phyloP scores from a whole-genome alignment of 352 stramenopile genomes.

The Phytopythium vexans region DNA sequence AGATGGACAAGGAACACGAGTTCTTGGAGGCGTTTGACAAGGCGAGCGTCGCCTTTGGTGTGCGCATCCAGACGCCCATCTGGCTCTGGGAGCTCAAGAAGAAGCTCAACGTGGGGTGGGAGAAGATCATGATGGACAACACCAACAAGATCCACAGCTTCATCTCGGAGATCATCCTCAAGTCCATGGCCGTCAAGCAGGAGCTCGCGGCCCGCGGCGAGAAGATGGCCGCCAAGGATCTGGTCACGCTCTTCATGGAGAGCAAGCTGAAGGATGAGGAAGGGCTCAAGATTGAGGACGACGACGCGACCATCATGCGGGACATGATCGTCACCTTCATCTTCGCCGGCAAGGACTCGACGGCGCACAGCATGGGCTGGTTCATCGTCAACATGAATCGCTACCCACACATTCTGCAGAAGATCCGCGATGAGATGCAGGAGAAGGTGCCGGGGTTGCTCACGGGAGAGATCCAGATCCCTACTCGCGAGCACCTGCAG shows the following conservation, averaged over 20 bases:
- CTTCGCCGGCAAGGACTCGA: constrained; percentile 77
- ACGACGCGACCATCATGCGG: constrained; percentile 43
- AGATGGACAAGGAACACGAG: constrained; percentile 1
- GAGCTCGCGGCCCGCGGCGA: constrained; percentile 30
- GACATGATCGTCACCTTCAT: constrained; percentile 78
- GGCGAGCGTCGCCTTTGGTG: constrained; percentile 2
- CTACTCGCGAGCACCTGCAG: constrained; percentile 37
- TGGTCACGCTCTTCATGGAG: constrained; percentile 39
- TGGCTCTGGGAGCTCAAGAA: constrained; percentile 37
- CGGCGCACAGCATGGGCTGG: constrained; percentile 59
- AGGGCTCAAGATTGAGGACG: constrained; percentile 14
- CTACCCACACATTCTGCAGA: constrained; percentile 40
- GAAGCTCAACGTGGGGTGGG: constrained; percentile 29
- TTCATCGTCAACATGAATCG: constrained; percentile 60
- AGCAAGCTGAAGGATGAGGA: constrained; percentile 24
- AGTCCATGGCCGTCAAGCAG: constrained; percentile 39
- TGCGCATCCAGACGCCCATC: constrained; percentile 29
- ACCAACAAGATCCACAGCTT: constrained; percentile 37
- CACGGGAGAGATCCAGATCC: constrained; percentile 19
- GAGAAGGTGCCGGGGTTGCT: constrained; percentile 30
- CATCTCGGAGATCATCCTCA: constrained; percentile 44
- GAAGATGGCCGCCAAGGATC: constrained; percentile 33
- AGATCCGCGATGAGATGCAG: constrained; percentile 56
- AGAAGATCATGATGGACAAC: constrained; percentile 36
- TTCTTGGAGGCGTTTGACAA: constrained; percentile 14